These are phyloP conservation scores for Bruguiera hainesii DNA, from an alignment of 441 rosid species.

Conservation along the genomic window DNA sequence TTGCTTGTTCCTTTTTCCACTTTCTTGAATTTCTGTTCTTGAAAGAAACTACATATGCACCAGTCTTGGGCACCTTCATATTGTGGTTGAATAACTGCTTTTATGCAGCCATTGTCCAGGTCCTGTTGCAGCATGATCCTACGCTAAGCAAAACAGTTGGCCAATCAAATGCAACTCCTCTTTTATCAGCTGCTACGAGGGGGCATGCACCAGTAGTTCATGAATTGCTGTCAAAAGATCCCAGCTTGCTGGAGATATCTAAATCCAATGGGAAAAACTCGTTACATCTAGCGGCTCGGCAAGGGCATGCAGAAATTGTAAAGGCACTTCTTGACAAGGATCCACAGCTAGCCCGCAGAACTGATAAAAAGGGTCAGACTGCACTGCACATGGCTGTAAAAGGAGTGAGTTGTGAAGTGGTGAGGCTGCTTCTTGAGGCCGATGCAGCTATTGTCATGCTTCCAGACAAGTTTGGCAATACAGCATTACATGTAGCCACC, in stretches of 20 bases:
- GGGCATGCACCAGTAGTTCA: conserved; percentile 63
- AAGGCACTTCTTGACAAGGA: conserved; percentile 54
- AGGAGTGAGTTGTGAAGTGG: conserved; percentile 60
- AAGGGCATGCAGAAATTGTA: conserved; percentile 86
- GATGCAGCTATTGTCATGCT: conserved; percentile 79
- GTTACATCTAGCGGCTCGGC: conserved; percentile 81
- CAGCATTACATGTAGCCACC: conserved; percentile 79
- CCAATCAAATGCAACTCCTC: conserved; percentile 83
- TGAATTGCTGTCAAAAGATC: conserved; percentile 59
- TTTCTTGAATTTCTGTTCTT: conserved; percentile 8
- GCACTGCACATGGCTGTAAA: conserved; percentile 93
- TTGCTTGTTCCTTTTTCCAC: neutral
- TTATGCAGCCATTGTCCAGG: conserved; percentile 71
- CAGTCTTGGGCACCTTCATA: neutral
- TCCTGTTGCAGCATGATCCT: conserved; percentile 60
- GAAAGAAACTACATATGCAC: neutral
- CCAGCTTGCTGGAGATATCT: conserved; percentile 53
- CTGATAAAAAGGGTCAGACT: conserved; percentile 94
- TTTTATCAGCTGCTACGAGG: conserved; percentile 70
- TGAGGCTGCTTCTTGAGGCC: conserved; percentile 59
- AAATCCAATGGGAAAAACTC: conserved; percentile 83
- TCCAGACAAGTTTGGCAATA: conserved; percentile 76
- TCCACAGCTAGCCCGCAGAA: conserved; percentile 67
- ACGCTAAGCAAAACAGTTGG: conserved; percentile 63
- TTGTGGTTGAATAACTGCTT: conserved; percentile 16